A percentile compares a stretch with the other conserved stretches of the same genome.
These are phyloP conservation scores for Blastomyces silverae DNA, from an alignment of 2,329 filamentous ascomycete genomes.

Conservation along the genomic window DNA sequence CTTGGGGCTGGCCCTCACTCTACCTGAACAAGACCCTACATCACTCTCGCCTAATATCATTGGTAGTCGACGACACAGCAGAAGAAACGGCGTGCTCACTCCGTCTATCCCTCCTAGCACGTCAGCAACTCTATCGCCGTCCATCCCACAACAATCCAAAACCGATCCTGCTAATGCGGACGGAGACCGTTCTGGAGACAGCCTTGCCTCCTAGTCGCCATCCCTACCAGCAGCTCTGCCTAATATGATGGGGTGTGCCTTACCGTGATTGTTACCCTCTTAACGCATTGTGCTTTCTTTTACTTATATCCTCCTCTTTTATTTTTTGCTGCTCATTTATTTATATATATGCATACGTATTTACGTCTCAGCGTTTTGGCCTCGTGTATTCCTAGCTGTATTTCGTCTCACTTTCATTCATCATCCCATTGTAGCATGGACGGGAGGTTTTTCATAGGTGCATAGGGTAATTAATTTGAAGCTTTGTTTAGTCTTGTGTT, in stretches of 20 bases:
- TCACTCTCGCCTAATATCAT: constrained; percentile 8
- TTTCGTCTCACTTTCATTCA: not conserved
- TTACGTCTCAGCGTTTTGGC: not conserved
- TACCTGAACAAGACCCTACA: constrained; percentile 24
- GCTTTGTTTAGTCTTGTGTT: not conserved
- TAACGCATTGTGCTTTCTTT: not conserved
- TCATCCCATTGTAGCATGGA: not conserved
- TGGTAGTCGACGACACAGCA: constrained; percentile 1
- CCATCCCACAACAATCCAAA: not conserved
- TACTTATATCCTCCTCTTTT: not conserved
- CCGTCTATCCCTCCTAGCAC: not conserved
- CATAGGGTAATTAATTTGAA: not conserved
- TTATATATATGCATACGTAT: not conserved
- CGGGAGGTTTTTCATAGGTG: not conserved
- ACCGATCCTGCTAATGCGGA: not conserved
- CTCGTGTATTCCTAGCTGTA: constrained; percentile 5
- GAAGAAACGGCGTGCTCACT: constrained; percentile 2
- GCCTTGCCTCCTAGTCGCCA: not conserved
- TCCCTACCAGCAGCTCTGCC: not conserved
- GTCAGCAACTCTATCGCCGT: not conserved
- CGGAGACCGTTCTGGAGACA: not conserved
- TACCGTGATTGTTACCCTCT: not conserved
- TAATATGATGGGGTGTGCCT: not conserved
- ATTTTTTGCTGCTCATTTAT: not conserved
- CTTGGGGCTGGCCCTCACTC: constrained; percentile 29